Conservation (phyloP, 2,329 filamentous ascomycete genomes). For the Pyrenophora teres region DNA sequence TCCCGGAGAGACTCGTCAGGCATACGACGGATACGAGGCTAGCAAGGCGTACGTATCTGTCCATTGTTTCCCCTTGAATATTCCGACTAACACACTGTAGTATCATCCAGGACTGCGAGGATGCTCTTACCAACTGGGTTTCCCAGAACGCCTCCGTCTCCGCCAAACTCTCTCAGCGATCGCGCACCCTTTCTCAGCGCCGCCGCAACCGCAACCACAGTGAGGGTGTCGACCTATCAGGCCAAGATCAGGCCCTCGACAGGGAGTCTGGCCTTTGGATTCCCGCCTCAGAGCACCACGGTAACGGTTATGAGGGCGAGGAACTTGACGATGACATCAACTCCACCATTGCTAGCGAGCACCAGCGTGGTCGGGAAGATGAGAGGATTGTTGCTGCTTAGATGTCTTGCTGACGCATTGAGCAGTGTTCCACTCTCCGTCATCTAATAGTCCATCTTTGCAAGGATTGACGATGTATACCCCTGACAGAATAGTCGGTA, state of each 20-base stretch:
- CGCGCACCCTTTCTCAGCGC: slow-evolving; percentile 85
- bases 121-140: slow-evolving; percentile 97
- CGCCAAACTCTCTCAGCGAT: slow-evolving; percentile 83
- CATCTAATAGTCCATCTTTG: slow-evolving; percentile 31
- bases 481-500: slow-evolving; percentile 34
- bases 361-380: slow-evolving; percentile 53
- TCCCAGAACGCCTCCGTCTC: slow-evolving; percentile 85
- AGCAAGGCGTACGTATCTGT: slow-evolving; percentile 71
- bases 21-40: slow-evolving; percentile 97
- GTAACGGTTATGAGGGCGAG: slow-evolving; percentile 67
- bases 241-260: slow-evolving; percentile 80
- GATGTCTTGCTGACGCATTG: slow-evolving; percentile 22
- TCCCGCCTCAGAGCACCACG: slow-evolving; percentile 70
- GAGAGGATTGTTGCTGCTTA: slow-evolving; percentile 48
- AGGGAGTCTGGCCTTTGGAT: slow-evolving; percentile 81
- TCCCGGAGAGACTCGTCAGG: slow-evolving; percentile 90
- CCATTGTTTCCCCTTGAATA: background rate
- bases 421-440: slow-evolving; percentile 26
- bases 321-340: slow-evolving; percentile 61
- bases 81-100: slow-evolving; percentile 46
- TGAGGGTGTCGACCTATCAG: slow-evolving; percentile 80
- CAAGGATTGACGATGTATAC: slow-evolving; percentile 40
- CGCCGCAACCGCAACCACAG: slow-evolving; percentile 65
- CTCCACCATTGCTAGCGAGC: slow-evolving; percentile 48
- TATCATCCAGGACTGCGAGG: slow-evolving; percentile 99